phyloP scores from a whole-genome alignment of 2,329 filamentous ascomycete species.

The Aspergillus sp. region DNA sequence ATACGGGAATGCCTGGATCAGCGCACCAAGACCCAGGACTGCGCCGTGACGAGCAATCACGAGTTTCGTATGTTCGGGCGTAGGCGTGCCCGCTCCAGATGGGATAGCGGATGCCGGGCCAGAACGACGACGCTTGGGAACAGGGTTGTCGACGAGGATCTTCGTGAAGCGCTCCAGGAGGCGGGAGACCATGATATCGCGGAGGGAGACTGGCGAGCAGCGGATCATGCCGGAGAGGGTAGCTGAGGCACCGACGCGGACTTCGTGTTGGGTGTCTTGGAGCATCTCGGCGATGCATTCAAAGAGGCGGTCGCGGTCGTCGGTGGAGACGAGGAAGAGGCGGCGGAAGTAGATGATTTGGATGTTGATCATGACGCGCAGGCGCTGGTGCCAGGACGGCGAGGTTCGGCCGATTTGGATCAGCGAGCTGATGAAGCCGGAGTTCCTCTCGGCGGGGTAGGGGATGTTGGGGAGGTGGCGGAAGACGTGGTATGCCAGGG shows the following conservation, averaged over 20 bases:
- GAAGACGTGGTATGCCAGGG: slow-evolving; percentile 92
- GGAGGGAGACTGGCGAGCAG: slow-evolving; percentile 76
- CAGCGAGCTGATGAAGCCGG: slow-evolving; percentile 73
- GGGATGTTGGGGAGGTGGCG: slow-evolving; percentile 93
- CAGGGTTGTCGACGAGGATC: slow-evolving; percentile 72
- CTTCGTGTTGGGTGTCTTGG: slow-evolving; percentile 83
- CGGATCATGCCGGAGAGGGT: slow-evolving; percentile 97
- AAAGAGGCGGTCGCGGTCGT: slow-evolving; percentile 74
- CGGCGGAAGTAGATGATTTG: slow-evolving; percentile 97
- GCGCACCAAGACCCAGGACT: slow-evolving; percentile 79
- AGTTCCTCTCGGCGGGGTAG: slow-evolving; percentile 78
- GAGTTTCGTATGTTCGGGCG: slow-evolving; percentile 58
- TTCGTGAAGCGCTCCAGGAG: slow-evolving; percentile 74
- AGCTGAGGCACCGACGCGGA: slow-evolving; percentile 83
- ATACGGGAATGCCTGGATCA: slow-evolving; percentile 95
- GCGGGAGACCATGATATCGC: slow-evolving; percentile 66
- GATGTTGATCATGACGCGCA: slow-evolving; percentile 94
- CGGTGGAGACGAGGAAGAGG: slow-evolving; percentile 72
- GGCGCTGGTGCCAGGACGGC: slow-evolving; percentile 87
- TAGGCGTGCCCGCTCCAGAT: slow-evolving; percentile 43
- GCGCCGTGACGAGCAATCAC: slow-evolving; percentile 81
- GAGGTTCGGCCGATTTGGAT: slow-evolving; percentile 82
- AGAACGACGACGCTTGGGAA: slow-evolving; percentile 50
- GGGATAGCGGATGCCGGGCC: slow-evolving; percentile 37
- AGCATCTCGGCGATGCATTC: slow-evolving; percentile 95